A percentile compares a stretch with the other conserved stretches of the same genome.
Conservation (phyloP, 148 eudicot genomes). For the Euryodendron excelsum region DNA sequence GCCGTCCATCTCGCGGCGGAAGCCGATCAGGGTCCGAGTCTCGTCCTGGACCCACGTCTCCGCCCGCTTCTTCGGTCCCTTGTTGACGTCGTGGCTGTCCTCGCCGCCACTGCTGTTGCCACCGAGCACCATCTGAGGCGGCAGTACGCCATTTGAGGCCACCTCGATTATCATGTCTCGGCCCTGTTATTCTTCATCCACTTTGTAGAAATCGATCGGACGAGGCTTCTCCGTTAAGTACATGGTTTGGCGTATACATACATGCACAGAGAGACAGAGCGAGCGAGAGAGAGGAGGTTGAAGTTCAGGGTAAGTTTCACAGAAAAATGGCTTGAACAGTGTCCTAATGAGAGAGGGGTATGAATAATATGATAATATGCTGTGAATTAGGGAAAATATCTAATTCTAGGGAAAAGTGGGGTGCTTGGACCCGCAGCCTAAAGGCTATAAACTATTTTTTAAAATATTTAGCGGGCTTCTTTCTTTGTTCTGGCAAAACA, state of each 20-base stretch:
- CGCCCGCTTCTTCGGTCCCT: slow-evolving; percentile 60
- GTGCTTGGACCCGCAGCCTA: too few species aligned
- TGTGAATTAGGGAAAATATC: background rate
- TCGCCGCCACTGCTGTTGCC: slow-evolving; percentile 20
- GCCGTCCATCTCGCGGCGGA: slow-evolving; percentile 61
- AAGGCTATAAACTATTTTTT: too few species aligned
- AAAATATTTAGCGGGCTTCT: too few species aligned
- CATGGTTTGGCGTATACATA: background rate
- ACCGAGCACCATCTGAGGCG: slow-evolving; percentile 13
- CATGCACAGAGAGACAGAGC: too few species aligned
- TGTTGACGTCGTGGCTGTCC: slow-evolving; percentile 6
- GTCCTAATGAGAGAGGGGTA: background rate
- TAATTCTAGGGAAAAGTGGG: background rate
- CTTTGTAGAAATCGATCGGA: slow-evolving; percentile 30
- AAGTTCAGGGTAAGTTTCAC: background rate
- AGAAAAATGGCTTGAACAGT: background rate
- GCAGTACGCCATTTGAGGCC: slow-evolving; percentile 19
- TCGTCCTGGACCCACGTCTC: slow-evolving; percentile 89
- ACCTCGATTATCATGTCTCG: slow-evolving; percentile 53
- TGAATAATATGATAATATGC: background rate
- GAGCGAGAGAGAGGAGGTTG: background rate
- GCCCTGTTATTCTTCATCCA: slow-evolving; percentile 16
- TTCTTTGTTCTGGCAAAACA: too few species aligned
- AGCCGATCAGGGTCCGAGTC: slow-evolving; percentile 48
- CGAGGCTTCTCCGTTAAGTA: slow-evolving; percentile 10